phyloP scores from a whole-genome alignment of 2,329 filamentous ascomycete species.

The Cercospora canescens region DNA sequence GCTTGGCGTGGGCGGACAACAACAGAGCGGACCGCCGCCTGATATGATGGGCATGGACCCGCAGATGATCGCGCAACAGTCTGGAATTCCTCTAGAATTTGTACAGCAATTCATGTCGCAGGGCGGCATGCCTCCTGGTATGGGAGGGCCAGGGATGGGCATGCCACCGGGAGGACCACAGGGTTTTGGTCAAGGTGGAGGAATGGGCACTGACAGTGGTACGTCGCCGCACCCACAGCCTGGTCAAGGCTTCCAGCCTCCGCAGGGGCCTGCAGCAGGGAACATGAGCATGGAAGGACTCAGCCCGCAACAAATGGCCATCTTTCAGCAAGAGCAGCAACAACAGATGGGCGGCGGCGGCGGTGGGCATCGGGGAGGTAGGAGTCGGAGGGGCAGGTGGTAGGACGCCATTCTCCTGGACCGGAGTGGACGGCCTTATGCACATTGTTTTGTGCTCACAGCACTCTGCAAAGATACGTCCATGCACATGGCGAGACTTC shows the following conservation, averaged over 20 bases:
- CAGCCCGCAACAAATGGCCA: constrained; percentile 37
- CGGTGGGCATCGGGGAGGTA: constrained; percentile 31
- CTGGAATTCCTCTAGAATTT: constrained; percentile 36
- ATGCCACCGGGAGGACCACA: constrained; percentile 13
- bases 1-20: constrained; percentile 44
- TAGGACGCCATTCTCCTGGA: neutral
- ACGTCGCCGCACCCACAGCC: constrained; percentile 27
- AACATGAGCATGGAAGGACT: constrained; percentile 33
- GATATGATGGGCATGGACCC: constrained; percentile 42
- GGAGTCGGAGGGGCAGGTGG: constrained; percentile 26
- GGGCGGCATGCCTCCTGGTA: constrained; percentile 33
- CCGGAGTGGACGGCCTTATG: neutral
- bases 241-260: constrained; percentile 33
- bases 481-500: neutral
- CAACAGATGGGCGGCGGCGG: constrained; percentile 20
- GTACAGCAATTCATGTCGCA: constrained; percentile 28
- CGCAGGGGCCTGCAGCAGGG: constrained; percentile 26
- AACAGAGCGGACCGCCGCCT: constrained; percentile 28
- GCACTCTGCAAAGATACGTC: neutral
- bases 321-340: constrained; percentile 36
- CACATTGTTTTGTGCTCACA: neutral
- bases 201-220: constrained; percentile 23
- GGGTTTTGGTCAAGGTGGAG: constrained; percentile 27
- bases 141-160: constrained; percentile 20
- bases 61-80: constrained; percentile 53